Conservation (phyloP, 2,329 filamentous ascomycete species). For the Monosporascus sp. region DNA sequence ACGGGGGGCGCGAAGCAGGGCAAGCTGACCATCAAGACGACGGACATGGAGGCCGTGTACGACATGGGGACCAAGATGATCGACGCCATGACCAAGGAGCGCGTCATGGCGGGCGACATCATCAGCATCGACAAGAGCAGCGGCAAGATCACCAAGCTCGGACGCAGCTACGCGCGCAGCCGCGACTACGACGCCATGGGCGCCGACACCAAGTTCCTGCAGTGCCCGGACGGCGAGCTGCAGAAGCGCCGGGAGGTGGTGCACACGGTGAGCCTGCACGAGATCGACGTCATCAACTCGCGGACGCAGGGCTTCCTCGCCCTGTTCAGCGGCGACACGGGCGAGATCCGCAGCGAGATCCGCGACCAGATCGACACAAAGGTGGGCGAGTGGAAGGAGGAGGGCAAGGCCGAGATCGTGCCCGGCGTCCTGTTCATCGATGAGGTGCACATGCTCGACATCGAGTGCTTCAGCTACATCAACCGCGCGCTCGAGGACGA, state of each 20-base stretch:
- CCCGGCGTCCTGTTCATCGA: slow-evolving; percentile 97
- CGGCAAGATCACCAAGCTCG: slow-evolving; percentile 95
- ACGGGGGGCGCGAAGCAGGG: slow-evolving; percentile 97
- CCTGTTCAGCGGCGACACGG: slow-evolving; percentile 95
- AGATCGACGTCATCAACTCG: slow-evolving; percentile 99
- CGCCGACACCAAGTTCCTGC: slow-evolving; percentile 94
- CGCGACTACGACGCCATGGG: slow-evolving; percentile 99
- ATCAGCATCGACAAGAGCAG: slow-evolving; percentile 98
- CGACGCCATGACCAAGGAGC: slow-evolving; percentile 98
- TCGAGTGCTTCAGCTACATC: slow-evolving; percentile 98
- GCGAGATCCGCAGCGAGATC: slow-evolving; percentile 95
- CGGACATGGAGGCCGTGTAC: slow-evolving; percentile 99
- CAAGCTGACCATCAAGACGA: slow-evolving; percentile 98
- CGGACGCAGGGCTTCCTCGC: slow-evolving; percentile 97
- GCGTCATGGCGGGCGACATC: slow-evolving; percentile 96
- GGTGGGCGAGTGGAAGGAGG: slow-evolving; percentile 98
- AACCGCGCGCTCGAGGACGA: slow-evolving; percentile 95
- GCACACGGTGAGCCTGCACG: slow-evolving; percentile 93
- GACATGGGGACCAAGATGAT: slow-evolving; percentile 99
- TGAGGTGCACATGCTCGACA: slow-evolving; percentile 99
- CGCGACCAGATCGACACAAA: slow-evolving; percentile 99
- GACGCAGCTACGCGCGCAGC: slow-evolving; percentile 88
- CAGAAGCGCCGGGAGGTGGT: slow-evolving; percentile 97
- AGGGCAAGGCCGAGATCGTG: slow-evolving; percentile 97
- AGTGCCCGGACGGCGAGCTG: slow-evolving; percentile 94